Evolutionary conservation across 371 early-diverging fungal genomes (phyloP).

Genomic region (Mortierella sp.): DNA sequence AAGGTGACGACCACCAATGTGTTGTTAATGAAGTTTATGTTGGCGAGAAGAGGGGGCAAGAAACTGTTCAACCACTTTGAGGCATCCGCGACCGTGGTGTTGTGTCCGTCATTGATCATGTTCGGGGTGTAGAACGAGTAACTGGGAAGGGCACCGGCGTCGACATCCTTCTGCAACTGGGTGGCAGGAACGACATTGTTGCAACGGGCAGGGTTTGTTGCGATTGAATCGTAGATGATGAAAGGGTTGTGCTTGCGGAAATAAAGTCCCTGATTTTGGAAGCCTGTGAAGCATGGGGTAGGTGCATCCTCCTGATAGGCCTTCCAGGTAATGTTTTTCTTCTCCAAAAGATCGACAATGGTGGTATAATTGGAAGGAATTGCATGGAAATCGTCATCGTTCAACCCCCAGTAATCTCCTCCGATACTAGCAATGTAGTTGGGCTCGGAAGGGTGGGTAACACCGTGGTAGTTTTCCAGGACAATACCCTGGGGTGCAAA

Average conservation of each 20-base stretch:
- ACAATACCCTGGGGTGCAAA: constrained; percentile 19
- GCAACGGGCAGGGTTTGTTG: constrained; percentile 59
- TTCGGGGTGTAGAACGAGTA: constrained; percentile 69
- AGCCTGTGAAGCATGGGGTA: constrained; percentile 55
- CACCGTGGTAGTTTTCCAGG: constrained; percentile 48
- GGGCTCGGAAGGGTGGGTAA: constrained; percentile 60
- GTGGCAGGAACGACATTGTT: constrained; percentile 61
- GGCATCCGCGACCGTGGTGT: constrained; percentile 63
- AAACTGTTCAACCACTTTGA: constrained; percentile 67
- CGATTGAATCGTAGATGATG: constrained; percentile 62
- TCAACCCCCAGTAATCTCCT: constrained; percentile 59
- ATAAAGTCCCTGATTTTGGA: constrained; percentile 48
- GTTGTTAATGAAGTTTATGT: constrained; percentile 61
- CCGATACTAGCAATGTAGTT: constrained; percentile 58
- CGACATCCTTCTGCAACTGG: constrained; percentile 65
- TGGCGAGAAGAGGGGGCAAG: constrained; percentile 64
- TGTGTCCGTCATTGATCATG: constrained; percentile 66
- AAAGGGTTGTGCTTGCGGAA: constrained; percentile 73
- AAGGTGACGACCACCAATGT: constrained; percentile 67
- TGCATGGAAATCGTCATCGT: constrained; percentile 57
- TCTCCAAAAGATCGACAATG: constrained; percentile 74
- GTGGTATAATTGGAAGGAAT: constrained; percentile 47
- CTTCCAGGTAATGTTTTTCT: constrained; percentile 72
- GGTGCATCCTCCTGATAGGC: constrained; percentile 68
- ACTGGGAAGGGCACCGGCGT: constrained; percentile 66